These are phyloP conservation scores for Linderina pennispora DNA, from an alignment of 192 early-diverging fungal genomes.

Conservation along the genomic window DNA sequence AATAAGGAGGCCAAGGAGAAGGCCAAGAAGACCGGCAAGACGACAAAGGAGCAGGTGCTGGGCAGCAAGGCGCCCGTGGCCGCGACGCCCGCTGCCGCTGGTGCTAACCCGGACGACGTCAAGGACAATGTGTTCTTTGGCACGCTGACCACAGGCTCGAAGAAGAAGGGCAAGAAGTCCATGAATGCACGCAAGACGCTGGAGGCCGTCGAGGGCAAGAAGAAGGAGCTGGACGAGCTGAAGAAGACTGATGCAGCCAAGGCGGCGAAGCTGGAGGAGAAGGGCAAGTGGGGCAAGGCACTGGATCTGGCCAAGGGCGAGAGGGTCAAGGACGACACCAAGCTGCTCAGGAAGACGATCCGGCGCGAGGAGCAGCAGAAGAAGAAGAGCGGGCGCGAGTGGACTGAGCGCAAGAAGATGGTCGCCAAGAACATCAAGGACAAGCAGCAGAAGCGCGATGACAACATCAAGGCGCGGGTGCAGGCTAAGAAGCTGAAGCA, in stretches of 20 bases:
- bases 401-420: constrained; percentile 70
- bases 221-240: constrained; percentile 70
- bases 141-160: constrained; percentile 26
- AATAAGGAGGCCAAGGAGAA: constrained; percentile 38
- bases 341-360: constrained; percentile 85
- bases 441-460: constrained; percentile 70
- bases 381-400: constrained; percentile 76
- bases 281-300: constrained; percentile 76
- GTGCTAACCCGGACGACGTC: constrained; percentile 6
- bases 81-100: not conserved
- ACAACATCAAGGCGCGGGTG: constrained; percentile 76
- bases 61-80: constrained; percentile 19
- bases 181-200: constrained; percentile 50
- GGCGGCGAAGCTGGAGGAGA: constrained; percentile 65
- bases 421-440: constrained; percentile 59
- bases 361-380: constrained; percentile 80
- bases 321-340: constrained; percentile 88
- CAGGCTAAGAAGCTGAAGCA: constrained; percentile 73
- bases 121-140: constrained; percentile 39
- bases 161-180: constrained; percentile 43
- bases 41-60: constrained; percentile 18
- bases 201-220: constrained; percentile 66
- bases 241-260: constrained; percentile 55
- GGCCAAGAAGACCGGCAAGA: constrained; percentile 18
- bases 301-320: constrained; percentile 77